phyloP scores from a whole-genome alignment of 192 early-diverging fungal species.

The Coemansia sp. region DNA sequence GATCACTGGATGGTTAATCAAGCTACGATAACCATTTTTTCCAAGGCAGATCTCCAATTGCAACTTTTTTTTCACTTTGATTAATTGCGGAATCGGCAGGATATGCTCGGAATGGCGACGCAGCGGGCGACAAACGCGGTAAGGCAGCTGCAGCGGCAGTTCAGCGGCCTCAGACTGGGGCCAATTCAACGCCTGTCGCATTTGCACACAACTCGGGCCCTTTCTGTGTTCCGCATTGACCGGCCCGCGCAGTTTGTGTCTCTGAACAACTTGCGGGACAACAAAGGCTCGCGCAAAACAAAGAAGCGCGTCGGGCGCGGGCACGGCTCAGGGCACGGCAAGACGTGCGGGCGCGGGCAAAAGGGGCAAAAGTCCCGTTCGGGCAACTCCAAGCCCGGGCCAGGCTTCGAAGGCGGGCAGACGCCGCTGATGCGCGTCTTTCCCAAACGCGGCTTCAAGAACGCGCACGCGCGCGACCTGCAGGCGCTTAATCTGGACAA shows the following conservation, averaged over 20 bases:
- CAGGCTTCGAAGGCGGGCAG: conserved; percentile 93
- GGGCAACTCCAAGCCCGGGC: conserved; percentile 72
- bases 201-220: conserved; percentile 20
- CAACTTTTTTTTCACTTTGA: too few relatives aligned
- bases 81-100: too few relatives aligned
- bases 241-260: conserved; percentile 25
- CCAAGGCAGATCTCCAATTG: too few relatives aligned
- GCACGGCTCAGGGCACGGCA: conserved; percentile 83
- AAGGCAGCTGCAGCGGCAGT: conserved; percentile 2
- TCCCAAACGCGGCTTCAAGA: conserved; percentile 85
- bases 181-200: neutral
- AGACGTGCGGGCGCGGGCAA: conserved; percentile 86
- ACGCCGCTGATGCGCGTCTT: conserved; percentile 77
- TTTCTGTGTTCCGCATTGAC: conserved; percentile 6
- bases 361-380: conserved; percentile 87
- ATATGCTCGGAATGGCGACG: conserved; percentile 2
- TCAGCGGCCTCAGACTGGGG: neutral
- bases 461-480: conserved; percentile 58
- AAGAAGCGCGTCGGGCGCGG: conserved; percentile 76
- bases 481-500: conserved; percentile 80
- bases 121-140: neutral
- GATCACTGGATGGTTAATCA: too few relatives aligned
- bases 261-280: conserved; percentile 44
- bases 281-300: conserved; percentile 38
- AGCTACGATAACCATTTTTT: too few relatives aligned